Conservation (phyloP, 441 rosid genomes). For the Lepidium campestre region DNA sequence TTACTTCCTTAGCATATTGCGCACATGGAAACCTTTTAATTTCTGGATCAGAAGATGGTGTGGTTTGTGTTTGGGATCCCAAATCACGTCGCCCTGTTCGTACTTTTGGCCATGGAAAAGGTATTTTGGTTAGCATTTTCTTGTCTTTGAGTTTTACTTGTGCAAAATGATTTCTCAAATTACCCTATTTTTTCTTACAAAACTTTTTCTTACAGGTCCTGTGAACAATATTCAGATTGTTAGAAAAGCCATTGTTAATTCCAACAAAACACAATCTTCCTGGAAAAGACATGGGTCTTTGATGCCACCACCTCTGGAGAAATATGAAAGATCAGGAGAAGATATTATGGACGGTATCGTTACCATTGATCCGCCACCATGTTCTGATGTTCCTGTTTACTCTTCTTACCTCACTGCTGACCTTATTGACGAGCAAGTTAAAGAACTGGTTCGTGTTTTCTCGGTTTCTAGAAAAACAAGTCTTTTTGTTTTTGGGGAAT, state of each 20-base stretch:
- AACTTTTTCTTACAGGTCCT: conserved; percentile 35
- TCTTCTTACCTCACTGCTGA: conserved; percentile 34
- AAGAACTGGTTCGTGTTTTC: conserved; percentile 60
- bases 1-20: conserved; percentile 70
- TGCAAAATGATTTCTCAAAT: neutral
- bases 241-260: conserved; percentile 30
- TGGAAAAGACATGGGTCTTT: conserved; percentile 43
- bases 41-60: conserved; percentile 82
- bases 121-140: conserved; percentile 28
- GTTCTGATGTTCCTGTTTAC: conserved; percentile 19
- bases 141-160: neutral
- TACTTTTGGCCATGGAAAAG: conserved; percentile 56
- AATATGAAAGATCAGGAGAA: conserved; percentile 40
- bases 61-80: conserved; percentile 63
- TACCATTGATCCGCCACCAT: conserved; percentile 33
- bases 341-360: conserved; percentile 29
- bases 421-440: conserved; percentile 48
- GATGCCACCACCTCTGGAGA: conserved; percentile 59
- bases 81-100: conserved; percentile 41
- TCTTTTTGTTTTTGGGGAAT: neutral
- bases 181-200: neutral
- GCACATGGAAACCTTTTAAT: conserved; percentile 50
- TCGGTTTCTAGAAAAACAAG: neutral
- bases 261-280: conserved; percentile 33
- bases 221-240: conserved; percentile 63